Evolutionary conservation across 805 yeast genomes (phyloP).

Genomic region (Wickerhamiella spandovensis): DNA sequence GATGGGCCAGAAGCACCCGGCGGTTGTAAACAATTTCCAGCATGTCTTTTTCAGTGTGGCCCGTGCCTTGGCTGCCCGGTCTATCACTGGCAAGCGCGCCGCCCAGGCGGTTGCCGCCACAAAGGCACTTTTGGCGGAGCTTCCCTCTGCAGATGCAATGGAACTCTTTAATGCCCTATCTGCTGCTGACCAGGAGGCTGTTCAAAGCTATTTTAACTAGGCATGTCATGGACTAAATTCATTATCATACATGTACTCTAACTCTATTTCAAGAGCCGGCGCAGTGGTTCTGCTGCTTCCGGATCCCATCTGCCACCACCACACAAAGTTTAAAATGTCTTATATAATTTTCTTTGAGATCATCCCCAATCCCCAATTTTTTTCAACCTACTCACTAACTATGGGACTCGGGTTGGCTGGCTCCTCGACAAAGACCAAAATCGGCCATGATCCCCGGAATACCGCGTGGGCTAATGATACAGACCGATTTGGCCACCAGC

Average conservation of each 20-base stretch:
- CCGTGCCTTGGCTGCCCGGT: slow-evolving; percentile 56
- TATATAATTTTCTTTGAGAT: slow-evolving; percentile 1
- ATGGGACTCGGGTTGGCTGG: slow-evolving; percentile 36
- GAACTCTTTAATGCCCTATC: slow-evolving; percentile 49
- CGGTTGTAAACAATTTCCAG: slow-evolving; percentile 40
- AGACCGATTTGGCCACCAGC: slow-evolving; percentile 71
- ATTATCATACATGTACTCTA: neutral
- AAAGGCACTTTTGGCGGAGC: slow-evolving; percentile 45
- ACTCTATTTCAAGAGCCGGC: neutral
- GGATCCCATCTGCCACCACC: slow-evolving; percentile 5
- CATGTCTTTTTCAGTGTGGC: slow-evolving; percentile 55
- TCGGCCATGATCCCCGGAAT: slow-evolving; percentile 87
- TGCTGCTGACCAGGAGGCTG: slow-evolving; percentile 43
- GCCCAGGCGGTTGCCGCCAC: slow-evolving; percentile 47
- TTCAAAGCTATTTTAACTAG: slow-evolving; percentile 41
- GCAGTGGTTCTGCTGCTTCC: neutral
- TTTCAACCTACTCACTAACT: neutral
- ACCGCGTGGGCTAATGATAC: slow-evolving; percentile 79
- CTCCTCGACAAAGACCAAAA: slow-evolving; percentile 62
- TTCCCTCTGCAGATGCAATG: slow-evolving; percentile 62
- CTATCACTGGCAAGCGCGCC: slow-evolving; percentile 62
- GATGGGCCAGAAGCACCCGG: slow-evolving; percentile 52
- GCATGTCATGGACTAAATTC: neutral
- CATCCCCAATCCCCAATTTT: neutral
- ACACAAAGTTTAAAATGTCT: too few relatives aligned